Evolutionary conservation across 164 flowering plant genomes (phyloP).

Genomic region (Sedum album): DNA sequence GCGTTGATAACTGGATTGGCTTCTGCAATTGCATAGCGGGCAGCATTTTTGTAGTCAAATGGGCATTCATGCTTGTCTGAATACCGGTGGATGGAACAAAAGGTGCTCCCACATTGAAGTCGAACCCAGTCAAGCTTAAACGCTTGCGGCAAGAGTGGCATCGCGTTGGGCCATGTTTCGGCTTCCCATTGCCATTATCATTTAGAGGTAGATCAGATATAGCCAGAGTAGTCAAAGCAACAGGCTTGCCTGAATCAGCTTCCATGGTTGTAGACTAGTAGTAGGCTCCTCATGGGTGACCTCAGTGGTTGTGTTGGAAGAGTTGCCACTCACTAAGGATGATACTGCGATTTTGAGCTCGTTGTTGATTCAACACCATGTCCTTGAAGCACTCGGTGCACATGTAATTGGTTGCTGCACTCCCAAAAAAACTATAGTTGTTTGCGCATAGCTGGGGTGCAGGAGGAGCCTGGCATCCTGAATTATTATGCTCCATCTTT

Average conservation of each 20-base stretch:
- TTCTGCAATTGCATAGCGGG: constrained; percentile 20
- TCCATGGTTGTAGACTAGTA: background rate
- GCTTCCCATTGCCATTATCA: constrained; percentile 11
- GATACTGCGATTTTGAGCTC: constrained; percentile 17
- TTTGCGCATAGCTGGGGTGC: constrained; percentile 24
- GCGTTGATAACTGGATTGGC: constrained; percentile 27
- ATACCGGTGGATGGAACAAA: constrained; percentile 20
- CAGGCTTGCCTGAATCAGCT: background rate
- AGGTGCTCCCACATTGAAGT: background rate
- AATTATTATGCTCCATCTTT: constrained; percentile 19
- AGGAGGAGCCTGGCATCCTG: constrained; percentile 22
- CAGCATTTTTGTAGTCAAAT: constrained; percentile 22
- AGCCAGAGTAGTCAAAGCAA: background rate
- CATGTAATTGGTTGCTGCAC: constrained; percentile 30
- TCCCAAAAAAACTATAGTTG: constrained; percentile 34
- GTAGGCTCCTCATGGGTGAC: background rate
- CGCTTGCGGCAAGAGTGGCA: constrained; percentile 20
- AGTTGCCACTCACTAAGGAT: background rate
- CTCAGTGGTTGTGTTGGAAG: background rate
- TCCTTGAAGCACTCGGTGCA: constrained; percentile 11
- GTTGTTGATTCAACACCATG: background rate
- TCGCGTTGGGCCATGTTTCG: constrained; percentile 20
- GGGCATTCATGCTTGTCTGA: constrained; percentile 24
- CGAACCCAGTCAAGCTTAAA: background rate
- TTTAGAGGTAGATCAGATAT: constrained; percentile 6